phyloP scores from a whole-genome alignment of 2,329 filamentous ascomycete genomes.

The Colletotrichum sp. region DNA sequence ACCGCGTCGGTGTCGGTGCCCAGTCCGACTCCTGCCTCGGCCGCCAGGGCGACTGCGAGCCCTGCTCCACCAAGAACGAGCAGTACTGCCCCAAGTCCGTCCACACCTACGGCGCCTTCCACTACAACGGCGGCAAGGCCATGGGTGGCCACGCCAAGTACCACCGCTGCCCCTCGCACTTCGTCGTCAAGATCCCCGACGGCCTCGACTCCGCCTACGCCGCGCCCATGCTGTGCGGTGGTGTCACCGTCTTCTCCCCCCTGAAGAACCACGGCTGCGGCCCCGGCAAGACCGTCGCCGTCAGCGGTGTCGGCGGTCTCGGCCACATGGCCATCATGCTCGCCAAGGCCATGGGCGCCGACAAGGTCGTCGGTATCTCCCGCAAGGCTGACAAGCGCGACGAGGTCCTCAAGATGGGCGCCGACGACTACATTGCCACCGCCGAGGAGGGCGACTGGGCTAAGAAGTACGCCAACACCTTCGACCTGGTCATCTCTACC shows the following conservation, averaged over 20 bases:
- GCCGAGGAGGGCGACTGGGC: constrained; percentile 60
- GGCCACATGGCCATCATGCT: constrained; percentile 74
- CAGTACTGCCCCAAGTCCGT: constrained; percentile 38
- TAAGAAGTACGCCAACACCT: constrained; percentile 51
- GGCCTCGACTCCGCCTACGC: constrained; percentile 43
- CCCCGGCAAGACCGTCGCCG: constrained; percentile 69
- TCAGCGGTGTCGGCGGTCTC: constrained; percentile 71
- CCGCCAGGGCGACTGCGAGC: constrained; percentile 35
- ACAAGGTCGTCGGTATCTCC: constrained; percentile 65
- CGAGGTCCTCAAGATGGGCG: constrained; percentile 63
- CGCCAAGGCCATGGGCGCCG: constrained; percentile 70
- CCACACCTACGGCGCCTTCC: constrained; percentile 56
- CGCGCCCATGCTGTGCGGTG: constrained; percentile 74
- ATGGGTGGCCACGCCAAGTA: constrained; percentile 44
- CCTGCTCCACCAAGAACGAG: constrained; percentile 45
- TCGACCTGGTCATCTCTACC: constrained; percentile 66
- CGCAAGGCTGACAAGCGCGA: constrained; percentile 56
- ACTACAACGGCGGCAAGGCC: constrained; percentile 30
- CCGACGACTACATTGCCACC: constrained; percentile 52
- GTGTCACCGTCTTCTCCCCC: constrained; percentile 71
- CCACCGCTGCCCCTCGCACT: constrained; percentile 43
- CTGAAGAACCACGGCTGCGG: constrained; percentile 67
- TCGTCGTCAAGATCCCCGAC: constrained; percentile 55
- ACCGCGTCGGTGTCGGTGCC: constrained; percentile 65
- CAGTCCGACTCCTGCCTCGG: constrained; percentile 57